Conservation (phyloP, 805 yeast species). For the Yamadazyma paraphyllophila region DNA sequence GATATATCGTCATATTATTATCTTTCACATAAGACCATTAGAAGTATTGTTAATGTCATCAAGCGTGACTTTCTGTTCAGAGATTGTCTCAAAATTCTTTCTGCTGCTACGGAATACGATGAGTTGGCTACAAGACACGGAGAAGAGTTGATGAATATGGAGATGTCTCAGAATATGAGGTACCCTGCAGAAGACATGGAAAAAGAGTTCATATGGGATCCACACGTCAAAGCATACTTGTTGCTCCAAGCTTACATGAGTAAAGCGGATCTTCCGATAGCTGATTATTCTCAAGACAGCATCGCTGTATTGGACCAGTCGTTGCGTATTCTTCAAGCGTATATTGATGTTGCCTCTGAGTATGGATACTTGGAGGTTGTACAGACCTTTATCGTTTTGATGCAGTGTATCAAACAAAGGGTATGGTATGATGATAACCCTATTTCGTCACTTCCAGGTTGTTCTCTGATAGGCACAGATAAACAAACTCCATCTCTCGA, state of each 20-base stretch:
- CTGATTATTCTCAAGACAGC: constrained; percentile 93
- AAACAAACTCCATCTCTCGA: constrained; percentile 11
- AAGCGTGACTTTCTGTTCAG: constrained; percentile 48
- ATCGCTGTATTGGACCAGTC: constrained; percentile 91
- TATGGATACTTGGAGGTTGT: constrained; percentile 68
- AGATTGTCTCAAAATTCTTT: constrained; percentile 58
- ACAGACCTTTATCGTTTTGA: constrained; percentile 57
- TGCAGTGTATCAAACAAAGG: constrained; percentile 89
- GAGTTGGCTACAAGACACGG: constrained; percentile 91
- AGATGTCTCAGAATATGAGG: constrained; percentile 72
- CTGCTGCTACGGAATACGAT: constrained; percentile 76
- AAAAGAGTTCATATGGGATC: constrained; percentile 77
- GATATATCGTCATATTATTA: constrained; percentile 88
- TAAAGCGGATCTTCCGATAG: constrained; percentile 80
- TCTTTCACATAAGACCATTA: constrained; percentile 83
- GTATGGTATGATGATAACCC: constrained; percentile 83
- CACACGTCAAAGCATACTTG: constrained; percentile 75
- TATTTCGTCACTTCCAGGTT: constrained; percentile 54
- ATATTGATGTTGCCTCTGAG: constrained; percentile 85
- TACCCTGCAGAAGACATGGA: constrained; percentile 57
- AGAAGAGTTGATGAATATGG: constrained; percentile 82
- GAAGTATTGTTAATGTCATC: constrained; percentile 60
- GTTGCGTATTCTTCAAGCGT: constrained; percentile 89
- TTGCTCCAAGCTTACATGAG: constrained; percentile 71
- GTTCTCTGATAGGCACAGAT: constrained; percentile 9